These are phyloP conservation scores for Colletotrichum musicola DNA, from an alignment of 2,329 filamentous ascomycete species.

Conservation along the genomic window DNA sequence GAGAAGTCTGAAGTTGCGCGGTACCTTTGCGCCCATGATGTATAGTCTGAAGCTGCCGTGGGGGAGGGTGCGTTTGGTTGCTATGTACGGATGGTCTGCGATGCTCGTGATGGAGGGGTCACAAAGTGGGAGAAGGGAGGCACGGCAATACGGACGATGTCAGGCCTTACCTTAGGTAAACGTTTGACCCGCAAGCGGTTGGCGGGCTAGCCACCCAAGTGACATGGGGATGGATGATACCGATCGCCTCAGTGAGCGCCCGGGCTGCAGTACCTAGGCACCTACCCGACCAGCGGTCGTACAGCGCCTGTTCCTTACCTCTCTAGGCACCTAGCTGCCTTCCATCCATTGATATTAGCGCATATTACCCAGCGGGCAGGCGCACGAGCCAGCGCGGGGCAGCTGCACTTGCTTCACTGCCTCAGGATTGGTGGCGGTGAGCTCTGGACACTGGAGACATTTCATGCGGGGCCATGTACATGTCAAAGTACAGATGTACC, in stretches of 20 bases:
- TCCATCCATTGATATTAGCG: too few relatives aligned
- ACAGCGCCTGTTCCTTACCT: too few relatives aligned
- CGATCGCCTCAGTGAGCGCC: too few relatives aligned
- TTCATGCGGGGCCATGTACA: neutral
- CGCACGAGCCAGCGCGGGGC: constrained; percentile 36
- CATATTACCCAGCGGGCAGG: too few relatives aligned
- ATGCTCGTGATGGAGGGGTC: constrained; percentile 33
- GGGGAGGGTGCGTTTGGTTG: constrained; percentile 11
- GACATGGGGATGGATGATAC: neutral
- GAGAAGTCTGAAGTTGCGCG: constrained; percentile 94
- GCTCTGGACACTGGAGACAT: neutral
- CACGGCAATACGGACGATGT: neutral
- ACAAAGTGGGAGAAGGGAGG: constrained; percentile 10
- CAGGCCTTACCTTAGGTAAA: constrained; percentile 2
- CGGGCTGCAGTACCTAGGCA: too few relatives aligned
- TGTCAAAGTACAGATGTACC: neutral
- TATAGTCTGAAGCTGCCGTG: constrained; percentile 4
- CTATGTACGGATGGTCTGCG: neutral
- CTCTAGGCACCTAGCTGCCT: too few relatives aligned
- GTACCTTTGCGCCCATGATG: constrained; percentile 71
- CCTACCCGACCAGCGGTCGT: too few relatives aligned
- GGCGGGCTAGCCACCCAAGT: neutral
- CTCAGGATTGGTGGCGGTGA: neutral
- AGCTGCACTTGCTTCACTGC: neutral
- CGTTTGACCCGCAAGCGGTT: neutral